These are phyloP conservation scores for Globisporangium cystogenes DNA, from an alignment of 352 stramenopile genomes.

Conservation along the genomic window DNA sequence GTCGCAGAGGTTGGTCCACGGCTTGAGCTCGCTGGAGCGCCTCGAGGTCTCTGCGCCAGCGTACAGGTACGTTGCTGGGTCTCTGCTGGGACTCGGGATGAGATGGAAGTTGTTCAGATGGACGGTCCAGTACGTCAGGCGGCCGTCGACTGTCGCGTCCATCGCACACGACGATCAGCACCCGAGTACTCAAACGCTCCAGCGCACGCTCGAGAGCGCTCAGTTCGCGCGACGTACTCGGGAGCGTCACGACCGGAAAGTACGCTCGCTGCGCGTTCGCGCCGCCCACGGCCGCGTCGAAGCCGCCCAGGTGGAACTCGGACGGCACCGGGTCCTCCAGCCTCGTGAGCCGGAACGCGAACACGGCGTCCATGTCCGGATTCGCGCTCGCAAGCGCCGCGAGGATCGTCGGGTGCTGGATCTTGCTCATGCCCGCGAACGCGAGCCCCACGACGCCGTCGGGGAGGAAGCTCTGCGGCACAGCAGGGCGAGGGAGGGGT, in stretches of 20 bases:
- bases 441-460: constrained; percentile 53
- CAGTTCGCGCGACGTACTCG: constrained; percentile 11
- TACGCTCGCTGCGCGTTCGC: constrained; percentile 22
- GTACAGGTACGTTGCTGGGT: not conserved
- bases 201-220: too few species aligned
- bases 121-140: constrained; percentile 55
- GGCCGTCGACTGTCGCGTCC: constrained; percentile 12
- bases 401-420: constrained; percentile 35
- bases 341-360: constrained; percentile 41
- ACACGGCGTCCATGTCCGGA: constrained; percentile 24
- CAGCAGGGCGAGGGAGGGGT: not conserved
- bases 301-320: constrained; percentile 45
- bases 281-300: constrained; percentile 33
- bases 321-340: constrained; percentile 18
- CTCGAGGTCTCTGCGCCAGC: not conserved
- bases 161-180: not conserved
- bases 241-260: constrained; percentile 34
- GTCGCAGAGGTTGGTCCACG: constrained; percentile 21
- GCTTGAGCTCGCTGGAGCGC: not conserved
- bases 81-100: constrained; percentile 7
- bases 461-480: constrained; percentile 26
- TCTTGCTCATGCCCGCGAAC: constrained; percentile 49
- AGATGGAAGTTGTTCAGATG: constrained; percentile 31
- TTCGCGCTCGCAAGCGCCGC: constrained; percentile 21
- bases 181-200: too few species aligned